Conservation (phyloP, 2,329 filamentous ascomycete genomes). For the Acrodontium crateriforme region DNA sequence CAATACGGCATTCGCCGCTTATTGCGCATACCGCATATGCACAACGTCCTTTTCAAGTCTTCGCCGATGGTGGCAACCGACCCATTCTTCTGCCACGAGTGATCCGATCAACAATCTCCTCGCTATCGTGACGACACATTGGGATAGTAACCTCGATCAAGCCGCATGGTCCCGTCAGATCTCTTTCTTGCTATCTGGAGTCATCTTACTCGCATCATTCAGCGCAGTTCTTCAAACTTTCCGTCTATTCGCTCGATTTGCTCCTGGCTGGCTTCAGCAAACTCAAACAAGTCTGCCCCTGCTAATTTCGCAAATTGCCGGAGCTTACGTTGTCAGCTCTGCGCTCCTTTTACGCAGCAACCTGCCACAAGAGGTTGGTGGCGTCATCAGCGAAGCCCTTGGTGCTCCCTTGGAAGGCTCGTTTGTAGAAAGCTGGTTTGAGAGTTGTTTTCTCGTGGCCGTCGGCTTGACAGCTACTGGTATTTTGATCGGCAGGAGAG, state of each 20-base stretch:
- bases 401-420: constrained; percentile 59
- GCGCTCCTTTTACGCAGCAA: constrained; percentile 66
- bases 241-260: constrained; percentile 62
- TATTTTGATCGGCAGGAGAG: constrained; percentile 56
- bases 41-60: constrained; percentile 57
- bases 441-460: constrained; percentile 67
- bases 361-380: constrained; percentile 62
- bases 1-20: constrained; percentile 58
- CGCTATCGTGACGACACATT: constrained; percentile 66
- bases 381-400: constrained; percentile 62
- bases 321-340: constrained; percentile 73
- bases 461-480: constrained; percentile 54
- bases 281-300: constrained; percentile 67
- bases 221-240: constrained; percentile 77
- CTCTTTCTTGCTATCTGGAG: constrained; percentile 67
- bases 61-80: constrained; percentile 38
- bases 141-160: constrained; percentile 71
- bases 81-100: constrained; percentile 47
- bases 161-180: constrained; percentile 74
- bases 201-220: constrained; percentile 70
- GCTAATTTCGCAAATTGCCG: constrained; percentile 64
- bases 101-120: constrained; percentile 78
- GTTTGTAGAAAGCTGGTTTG: constrained; percentile 75
- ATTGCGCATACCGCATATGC: constrained; percentile 72
- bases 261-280: constrained; percentile 56